Percentiles rank a stretch among this genome's conserved stretches.
Conservation (phyloP, 768 basidiomycete genomes). For the Chiua virens region DNA sequence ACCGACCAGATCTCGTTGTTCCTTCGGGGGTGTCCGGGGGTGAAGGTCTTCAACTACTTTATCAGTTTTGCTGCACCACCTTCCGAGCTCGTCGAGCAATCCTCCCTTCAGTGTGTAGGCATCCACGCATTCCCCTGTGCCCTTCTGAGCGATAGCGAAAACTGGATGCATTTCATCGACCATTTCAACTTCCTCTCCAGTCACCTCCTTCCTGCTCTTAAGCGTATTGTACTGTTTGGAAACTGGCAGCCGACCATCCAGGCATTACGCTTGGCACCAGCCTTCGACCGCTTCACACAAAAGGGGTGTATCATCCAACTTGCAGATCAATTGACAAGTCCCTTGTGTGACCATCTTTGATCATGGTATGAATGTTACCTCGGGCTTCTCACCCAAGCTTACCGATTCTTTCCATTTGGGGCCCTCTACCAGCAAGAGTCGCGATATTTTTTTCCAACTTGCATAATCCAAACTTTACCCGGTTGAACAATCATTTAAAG, state of each 20-base stretch:
- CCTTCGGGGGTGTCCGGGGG: conserved; percentile 44
- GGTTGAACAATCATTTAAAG: too few species aligned
- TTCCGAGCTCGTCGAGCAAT: conserved; percentile 22
- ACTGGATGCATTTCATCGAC: conserved; percentile 28
- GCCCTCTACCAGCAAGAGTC: too few species aligned
- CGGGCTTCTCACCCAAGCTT: background rate
- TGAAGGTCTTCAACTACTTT: conserved; percentile 56
- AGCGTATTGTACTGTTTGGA: conserved; percentile 48
- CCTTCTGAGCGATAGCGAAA: conserved; percentile 39
- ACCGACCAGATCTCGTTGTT: conserved; percentile 47
- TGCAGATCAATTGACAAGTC: conserved; percentile 9
- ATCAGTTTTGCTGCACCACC: conserved; percentile 46
- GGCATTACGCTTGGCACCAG: conserved; percentile 38
- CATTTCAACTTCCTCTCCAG: conserved; percentile 50
- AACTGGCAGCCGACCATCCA: conserved; percentile 45
- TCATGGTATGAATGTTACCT: conserved; percentile 3
- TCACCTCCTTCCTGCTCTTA: conserved; percentile 45
- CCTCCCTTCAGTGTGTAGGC: conserved; percentile 45
- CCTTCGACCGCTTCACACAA: conserved; percentile 31
- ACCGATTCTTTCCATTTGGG: background rate
- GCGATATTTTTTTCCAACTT: too few species aligned
- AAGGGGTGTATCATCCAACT: conserved; percentile 33
- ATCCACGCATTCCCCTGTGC: conserved; percentile 51
- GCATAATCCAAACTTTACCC: too few species aligned
- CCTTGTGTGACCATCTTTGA: conserved; percentile 19